phyloP scores from a whole-genome alignment of 495 filamentous ascomycete genomes.

The Penicillium waksmanii region DNA sequence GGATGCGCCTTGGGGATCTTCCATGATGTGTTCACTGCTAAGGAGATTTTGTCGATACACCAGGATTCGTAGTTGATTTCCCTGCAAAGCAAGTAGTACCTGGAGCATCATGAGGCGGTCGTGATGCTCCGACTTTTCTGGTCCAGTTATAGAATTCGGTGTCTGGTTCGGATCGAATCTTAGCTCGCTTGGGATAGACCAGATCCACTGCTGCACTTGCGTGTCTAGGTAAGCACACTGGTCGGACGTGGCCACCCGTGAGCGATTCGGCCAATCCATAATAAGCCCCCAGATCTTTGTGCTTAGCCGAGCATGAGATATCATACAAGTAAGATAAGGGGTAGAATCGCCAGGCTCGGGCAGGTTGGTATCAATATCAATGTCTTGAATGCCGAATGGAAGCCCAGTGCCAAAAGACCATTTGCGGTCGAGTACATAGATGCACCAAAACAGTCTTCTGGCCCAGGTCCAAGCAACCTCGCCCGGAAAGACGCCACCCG shows the following conservation, averaged over 20 bases:
- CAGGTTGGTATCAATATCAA: slow-evolving; percentile 76
- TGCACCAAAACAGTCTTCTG: slow-evolving; percentile 78
- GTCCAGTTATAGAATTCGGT: slow-evolving; percentile 6
- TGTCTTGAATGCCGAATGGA: slow-evolving; percentile 77
- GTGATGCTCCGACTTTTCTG: slow-evolving; percentile 34
- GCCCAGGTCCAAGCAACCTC: slow-evolving; percentile 63
- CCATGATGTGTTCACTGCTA: slow-evolving; percentile 68
- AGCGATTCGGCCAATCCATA: slow-evolving; percentile 50
- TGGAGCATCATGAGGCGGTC: slow-evolving; percentile 44
- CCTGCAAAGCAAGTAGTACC: slow-evolving; percentile 63
- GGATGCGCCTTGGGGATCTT: slow-evolving; percentile 64
- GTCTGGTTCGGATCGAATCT: slow-evolving; percentile 53
- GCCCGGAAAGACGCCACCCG: slow-evolving; percentile 56
- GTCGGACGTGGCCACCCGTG: slow-evolving; percentile 53
- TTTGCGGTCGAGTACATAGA: slow-evolving; percentile 77
- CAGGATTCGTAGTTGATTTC: slow-evolving; percentile 80
- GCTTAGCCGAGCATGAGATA: slow-evolving; percentile 70
- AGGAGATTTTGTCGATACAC: slow-evolving; percentile 80
- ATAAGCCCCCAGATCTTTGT: slow-evolving; percentile 74
- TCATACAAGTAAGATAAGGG: slow-evolving; percentile 52
- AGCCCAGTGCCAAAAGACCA: slow-evolving; percentile 83
- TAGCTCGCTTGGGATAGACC: slow-evolving; percentile 57
- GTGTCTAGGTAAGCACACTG: slow-evolving; percentile 73
- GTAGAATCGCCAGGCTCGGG: slow-evolving; percentile 61
- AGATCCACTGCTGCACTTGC: slow-evolving; percentile 76